phyloP scores from a whole-genome alignment of 177 flowering plant species.

The Vitis hybrid region DNA sequence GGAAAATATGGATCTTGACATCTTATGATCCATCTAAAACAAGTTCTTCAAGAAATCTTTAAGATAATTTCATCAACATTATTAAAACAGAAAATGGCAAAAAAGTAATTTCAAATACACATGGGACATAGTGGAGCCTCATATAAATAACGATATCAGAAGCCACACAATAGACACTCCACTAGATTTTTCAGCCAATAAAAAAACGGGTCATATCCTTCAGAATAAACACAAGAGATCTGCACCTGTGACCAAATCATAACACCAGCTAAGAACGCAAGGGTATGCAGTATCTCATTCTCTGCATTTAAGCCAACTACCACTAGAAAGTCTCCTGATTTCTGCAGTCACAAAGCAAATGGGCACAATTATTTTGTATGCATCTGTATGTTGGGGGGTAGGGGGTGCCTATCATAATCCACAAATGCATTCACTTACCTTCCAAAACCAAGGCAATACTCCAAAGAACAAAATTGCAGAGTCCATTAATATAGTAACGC shows the following conservation, averaged over 20 bases:
- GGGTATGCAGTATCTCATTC: slow-evolving; percentile 84
- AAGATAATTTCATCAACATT: not conserved
- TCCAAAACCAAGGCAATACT: slow-evolving; percentile 94
- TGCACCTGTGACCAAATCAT: slow-evolving; percentile 96
- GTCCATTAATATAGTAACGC: slow-evolving; percentile 73
- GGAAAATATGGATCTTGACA: not conserved
- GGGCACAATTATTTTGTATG: not conserved
- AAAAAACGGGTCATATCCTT: not conserved
- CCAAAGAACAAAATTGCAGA: slow-evolving; percentile 73
- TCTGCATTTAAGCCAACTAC: slow-evolving; percentile 63
- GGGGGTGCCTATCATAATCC: too few relatives aligned
- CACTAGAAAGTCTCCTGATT: slow-evolving; percentile 60
- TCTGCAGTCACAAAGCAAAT: slow-evolving; percentile 43
- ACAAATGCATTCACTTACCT: slow-evolving; percentile 39
- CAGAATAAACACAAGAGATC: not conserved
- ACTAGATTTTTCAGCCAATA: not conserved
- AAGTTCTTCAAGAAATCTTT: not conserved
- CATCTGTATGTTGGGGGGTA: too few relatives aligned
- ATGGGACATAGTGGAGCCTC: not conserved
- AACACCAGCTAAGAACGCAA: slow-evolving; percentile 77
- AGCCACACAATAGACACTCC: not conserved
- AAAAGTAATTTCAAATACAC: not conserved
- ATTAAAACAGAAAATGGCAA: not conserved
- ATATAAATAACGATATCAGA: not conserved
- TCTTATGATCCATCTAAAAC: not conserved